Percentiles rank a stretch among this genome's conserved stretches.
Evolutionary conservation across 1,284 basidiomycete species (phyloP).

Genomic region (Prillingera fragicola): DNA sequence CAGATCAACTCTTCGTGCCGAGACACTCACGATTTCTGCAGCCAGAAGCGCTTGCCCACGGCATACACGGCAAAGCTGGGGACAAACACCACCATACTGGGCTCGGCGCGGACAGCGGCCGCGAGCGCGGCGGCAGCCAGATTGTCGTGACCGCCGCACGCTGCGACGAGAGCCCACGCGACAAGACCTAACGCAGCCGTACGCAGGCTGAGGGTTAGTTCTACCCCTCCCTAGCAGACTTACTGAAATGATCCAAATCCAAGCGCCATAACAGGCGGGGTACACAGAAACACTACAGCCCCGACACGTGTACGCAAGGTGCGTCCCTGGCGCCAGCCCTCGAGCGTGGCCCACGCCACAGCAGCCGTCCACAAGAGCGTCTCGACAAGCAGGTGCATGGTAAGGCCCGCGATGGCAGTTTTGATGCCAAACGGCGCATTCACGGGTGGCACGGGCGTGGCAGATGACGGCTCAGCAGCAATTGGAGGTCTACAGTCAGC

Average conservation of each 20-base stretch:
- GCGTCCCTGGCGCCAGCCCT: slow-evolving; percentile 15
- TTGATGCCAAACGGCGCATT: too few relatives aligned
- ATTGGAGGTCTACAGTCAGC: too few relatives aligned
- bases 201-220: slow-evolving; percentile 11
- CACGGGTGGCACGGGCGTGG: too few relatives aligned
- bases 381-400: slow-evolving; percentile 7
- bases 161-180: slow-evolving; percentile 15
- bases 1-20: neutral
- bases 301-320: slow-evolving; percentile 14
- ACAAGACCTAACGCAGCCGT: slow-evolving; percentile 9
- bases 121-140: slow-evolving; percentile 8
- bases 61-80: slow-evolving; percentile 15
- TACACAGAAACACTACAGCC: slow-evolving; percentile 11
- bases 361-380: slow-evolving; percentile 10
- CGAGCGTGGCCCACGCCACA: slow-evolving; percentile 11
- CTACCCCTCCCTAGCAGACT: neutral
- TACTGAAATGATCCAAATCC: slow-evolving; percentile 9
- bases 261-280: slow-evolving; percentile 10
- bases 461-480: too few relatives aligned
- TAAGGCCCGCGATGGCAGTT: neutral
- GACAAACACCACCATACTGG: slow-evolving; percentile 4
- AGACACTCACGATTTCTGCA: slow-evolving; percentile 8
- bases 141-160: slow-evolving; percentile 8
- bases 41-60: slow-evolving; percentile 18
- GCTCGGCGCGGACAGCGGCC: slow-evolving; percentile 1